Conservation (phyloP, 1,284 basidiomycete genomes). For the Fistulina hepatica region DNA sequence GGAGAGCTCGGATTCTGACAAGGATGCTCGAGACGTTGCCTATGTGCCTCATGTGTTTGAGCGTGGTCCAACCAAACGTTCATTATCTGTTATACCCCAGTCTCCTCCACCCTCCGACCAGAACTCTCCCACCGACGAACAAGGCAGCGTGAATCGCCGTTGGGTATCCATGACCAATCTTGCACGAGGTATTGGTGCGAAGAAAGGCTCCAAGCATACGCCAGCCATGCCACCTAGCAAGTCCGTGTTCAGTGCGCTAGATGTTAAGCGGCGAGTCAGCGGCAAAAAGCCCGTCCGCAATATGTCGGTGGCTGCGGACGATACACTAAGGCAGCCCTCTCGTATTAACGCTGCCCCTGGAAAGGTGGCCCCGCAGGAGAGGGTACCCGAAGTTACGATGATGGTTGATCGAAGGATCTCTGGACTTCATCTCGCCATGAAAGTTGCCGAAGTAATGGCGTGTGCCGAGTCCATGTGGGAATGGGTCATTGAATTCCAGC, state of each 20-base stretch:
- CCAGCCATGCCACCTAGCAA: too few relatives aligned
- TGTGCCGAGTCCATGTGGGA: slow-evolving; percentile 71
- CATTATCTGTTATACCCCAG: too few relatives aligned
- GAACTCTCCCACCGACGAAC: too few relatives aligned
- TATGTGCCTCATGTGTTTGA: too few relatives aligned
- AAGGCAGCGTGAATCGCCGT: slow-evolving; percentile 30
- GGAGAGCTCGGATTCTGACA: slow-evolving; percentile 21
- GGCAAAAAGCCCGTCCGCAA: not conserved
- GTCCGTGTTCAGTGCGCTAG: slow-evolving; percentile 2
- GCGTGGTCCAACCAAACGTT: too few relatives aligned
- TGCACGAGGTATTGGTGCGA: too few relatives aligned
- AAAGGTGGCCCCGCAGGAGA: slow-evolving; percentile 15
- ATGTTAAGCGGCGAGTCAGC: not conserved
- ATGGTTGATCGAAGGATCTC: slow-evolving; percentile 44
- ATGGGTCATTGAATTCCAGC: slow-evolving; percentile 45
- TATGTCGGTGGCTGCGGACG: too few relatives aligned
- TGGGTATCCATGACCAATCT: slow-evolving; percentile 35
- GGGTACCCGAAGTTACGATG: slow-evolving; percentile 39
- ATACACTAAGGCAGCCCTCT: too few relatives aligned
- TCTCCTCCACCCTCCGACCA: too few relatives aligned
- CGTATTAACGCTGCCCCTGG: too few relatives aligned
- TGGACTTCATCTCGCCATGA: slow-evolving; percentile 46
- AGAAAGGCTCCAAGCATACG: too few relatives aligned
- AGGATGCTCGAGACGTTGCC: too few relatives aligned
- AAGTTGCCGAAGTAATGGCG: slow-evolving; percentile 47